A percentile compares a stretch with the other conserved stretches of the same genome.
These are phyloP conservation scores for Sporothrix phasma DNA, from an alignment of 2,329 filamentous ascomycete species.

Conservation along the genomic window DNA sequence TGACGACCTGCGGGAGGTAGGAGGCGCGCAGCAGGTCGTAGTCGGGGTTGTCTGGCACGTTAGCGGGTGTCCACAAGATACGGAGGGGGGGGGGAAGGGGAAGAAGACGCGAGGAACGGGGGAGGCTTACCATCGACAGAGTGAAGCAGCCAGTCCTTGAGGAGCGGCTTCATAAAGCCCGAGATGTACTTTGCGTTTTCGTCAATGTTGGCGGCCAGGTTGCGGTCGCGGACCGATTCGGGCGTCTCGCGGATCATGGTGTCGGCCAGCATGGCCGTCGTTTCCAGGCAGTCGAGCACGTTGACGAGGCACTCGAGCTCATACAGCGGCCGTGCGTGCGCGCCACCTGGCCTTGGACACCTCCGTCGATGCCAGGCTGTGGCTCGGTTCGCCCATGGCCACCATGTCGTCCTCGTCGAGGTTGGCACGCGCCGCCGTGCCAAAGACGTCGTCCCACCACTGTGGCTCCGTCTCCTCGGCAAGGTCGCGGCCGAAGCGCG, in stretches of 20 bases:
- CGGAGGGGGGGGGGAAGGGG: neutral
- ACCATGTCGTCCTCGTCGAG: constrained; percentile 21
- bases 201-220: constrained; percentile 46
- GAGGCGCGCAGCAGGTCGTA: constrained; percentile 57
- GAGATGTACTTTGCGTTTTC: constrained; percentile 44
- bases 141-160: constrained; percentile 53
- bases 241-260: constrained; percentile 41
- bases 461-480: constrained; percentile 28
- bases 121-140: constrained; percentile 42
- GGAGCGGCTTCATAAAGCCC: constrained; percentile 48
- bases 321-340: constrained; percentile 51
- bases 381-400: constrained; percentile 26
- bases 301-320: constrained; percentile 60
- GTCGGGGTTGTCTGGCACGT: constrained; percentile 43
- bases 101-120: neutral
- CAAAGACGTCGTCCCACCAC: constrained; percentile 31
- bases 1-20: constrained; percentile 76
- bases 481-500: constrained; percentile 24
- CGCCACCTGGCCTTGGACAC: constrained; percentile 34
- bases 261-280: constrained; percentile 47
- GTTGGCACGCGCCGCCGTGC: neutral
- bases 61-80: neutral
- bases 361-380: constrained; percentile 21
- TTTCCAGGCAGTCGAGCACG: constrained; percentile 58
- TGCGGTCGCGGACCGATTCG: constrained; percentile 31